phyloP scores from a whole-genome alignment of 2,329 filamentous ascomycete species.

The Hypocrella siamensis region DNA sequence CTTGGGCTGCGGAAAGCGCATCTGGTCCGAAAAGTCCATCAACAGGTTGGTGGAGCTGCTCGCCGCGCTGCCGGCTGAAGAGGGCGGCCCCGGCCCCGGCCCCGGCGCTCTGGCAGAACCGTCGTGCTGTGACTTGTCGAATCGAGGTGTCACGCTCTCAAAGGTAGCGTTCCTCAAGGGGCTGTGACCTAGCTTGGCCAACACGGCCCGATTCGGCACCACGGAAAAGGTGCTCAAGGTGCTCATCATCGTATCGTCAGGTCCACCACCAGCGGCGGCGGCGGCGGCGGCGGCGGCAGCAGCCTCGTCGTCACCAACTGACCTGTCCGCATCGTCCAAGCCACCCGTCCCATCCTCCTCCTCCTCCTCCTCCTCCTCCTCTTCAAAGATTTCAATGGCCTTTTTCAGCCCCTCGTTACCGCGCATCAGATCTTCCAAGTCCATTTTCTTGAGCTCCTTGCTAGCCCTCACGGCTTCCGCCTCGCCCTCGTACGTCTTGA shows the following conservation, averaged over 20 bases:
- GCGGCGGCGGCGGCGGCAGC: constrained; percentile 6
- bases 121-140: constrained; percentile 16
- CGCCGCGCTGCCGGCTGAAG: constrained; percentile 23
- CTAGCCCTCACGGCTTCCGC: constrained; percentile 4
- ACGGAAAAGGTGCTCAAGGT: constrained; percentile 82
- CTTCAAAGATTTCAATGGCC: constrained; percentile 48
- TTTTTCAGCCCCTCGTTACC: constrained; percentile 40
- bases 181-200: constrained; percentile 56
- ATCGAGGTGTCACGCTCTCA: constrained; percentile 23
- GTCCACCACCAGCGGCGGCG: constrained; percentile 29
- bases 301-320: constrained; percentile 4
- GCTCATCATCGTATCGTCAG: constrained; percentile 63
- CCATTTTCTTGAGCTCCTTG: constrained; percentile 22
- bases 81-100: constrained; percentile 12
- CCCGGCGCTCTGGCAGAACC: constrained; percentile 7
- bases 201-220: constrained; percentile 73
- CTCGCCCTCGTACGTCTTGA: constrained; percentile 20
- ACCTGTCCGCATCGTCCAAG: constrained; percentile 13
- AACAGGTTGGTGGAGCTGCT: constrained; percentile 61
- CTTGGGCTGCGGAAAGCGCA: constrained; percentile 25
- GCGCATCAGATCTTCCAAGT: constrained; percentile 35
- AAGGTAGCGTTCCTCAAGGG: constrained; percentile 34
- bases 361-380: constrained; percentile 22
- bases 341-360: constrained; percentile 33
- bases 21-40: constrained; percentile 74